Evolutionary conservation across 352 stramenopile genomes (phyloP), one percentile per base, ranked within the genome.

Genomic region (Globisporangium mamillatum): DNA sequence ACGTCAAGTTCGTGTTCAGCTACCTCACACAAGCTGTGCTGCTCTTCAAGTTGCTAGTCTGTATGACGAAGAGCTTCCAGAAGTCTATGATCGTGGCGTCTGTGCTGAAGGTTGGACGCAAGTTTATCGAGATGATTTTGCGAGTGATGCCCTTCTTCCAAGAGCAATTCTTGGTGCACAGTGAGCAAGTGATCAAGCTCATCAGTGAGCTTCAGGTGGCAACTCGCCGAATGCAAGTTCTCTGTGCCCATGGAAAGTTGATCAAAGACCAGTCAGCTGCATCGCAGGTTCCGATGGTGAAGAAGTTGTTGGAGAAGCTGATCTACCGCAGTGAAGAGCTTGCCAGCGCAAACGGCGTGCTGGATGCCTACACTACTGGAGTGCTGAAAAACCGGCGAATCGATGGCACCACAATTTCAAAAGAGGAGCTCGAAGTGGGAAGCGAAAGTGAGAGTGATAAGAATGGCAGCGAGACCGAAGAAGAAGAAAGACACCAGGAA

Each of bases 311-410:
- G 0, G 82, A 91, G 25, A 74, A 69, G 44, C 68, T 91, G 52
- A 89, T 91, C 25, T 89, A 89, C 62, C 71, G 71, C 52, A 76
- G 74, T 6, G 78, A 89, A 68, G 79, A 86, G 55, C 65, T 91
- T 9, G 82, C 82, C 6, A 74, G 69, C 3, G 75, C 80, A 10
- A 86, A 91, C 29, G 82, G 82, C 1, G 64, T 91, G 5, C 64
- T 90, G 3, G 76, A 86, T 10, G 82, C 80, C 5, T 89, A 86
- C 58, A 83, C 78, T 6, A 90, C 80, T 12, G 82, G 82, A 16
- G 76, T 90, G 34, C 63, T 91, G 27, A 91, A 90, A 67, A 87
- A 89, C 55, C 70, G 78, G 27, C 78, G 83, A 22, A 86, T 91
- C n/a, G 82, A 91, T 66, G 82, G 82, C 12, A 86, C 81, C 8